These are phyloP conservation scores for Pugionium dolabratum DNA, from an alignment of 345 rosid species.

Conservation along the genomic window DNA sequence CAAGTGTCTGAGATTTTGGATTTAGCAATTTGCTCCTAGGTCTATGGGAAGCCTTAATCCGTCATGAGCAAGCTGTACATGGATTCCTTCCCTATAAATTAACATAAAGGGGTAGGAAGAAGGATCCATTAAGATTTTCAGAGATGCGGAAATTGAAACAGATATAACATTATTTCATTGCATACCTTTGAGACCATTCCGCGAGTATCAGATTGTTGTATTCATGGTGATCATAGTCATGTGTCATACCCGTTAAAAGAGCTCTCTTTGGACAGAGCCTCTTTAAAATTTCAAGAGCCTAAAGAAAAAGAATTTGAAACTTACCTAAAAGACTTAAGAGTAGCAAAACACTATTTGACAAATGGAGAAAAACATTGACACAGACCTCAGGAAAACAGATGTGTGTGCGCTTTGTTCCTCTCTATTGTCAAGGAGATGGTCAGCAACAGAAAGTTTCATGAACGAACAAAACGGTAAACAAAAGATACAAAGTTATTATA, in stretches of 20 bases:
- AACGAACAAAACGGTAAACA: not conserved
- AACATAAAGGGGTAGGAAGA: not conserved
- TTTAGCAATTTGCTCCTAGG: constrained; percentile 37
- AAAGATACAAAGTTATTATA: not conserved
- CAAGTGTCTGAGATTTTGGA: no score
- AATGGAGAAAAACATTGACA: constrained; percentile 20
- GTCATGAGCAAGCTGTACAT: constrained; percentile 81
- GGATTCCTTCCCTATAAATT: constrained; percentile 81
- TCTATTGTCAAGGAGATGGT: constrained; percentile 45
- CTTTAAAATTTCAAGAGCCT: constrained; percentile 91
- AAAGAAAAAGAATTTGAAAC: constrained; percentile 20
- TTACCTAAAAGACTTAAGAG: not conserved
- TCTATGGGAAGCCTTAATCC: constrained; percentile 76
- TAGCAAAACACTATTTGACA: constrained; percentile 1
- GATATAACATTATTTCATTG: not conserved
- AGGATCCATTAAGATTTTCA: constrained; percentile 1
- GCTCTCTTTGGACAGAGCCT: constrained; percentile 78
- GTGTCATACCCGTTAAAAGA: constrained; percentile 88
- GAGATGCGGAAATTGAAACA: not conserved
- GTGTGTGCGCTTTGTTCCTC: constrained; percentile 64
- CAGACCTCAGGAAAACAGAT: constrained; percentile 88
- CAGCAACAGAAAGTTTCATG: constrained; percentile 17
- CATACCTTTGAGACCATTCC: constrained; percentile 85
- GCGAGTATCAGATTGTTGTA: constrained; percentile 62
- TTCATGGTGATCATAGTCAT: constrained; percentile 75